Conservation (phyloP, 169 alveolate species). For the Perkinsus chesapeaki region DNA sequence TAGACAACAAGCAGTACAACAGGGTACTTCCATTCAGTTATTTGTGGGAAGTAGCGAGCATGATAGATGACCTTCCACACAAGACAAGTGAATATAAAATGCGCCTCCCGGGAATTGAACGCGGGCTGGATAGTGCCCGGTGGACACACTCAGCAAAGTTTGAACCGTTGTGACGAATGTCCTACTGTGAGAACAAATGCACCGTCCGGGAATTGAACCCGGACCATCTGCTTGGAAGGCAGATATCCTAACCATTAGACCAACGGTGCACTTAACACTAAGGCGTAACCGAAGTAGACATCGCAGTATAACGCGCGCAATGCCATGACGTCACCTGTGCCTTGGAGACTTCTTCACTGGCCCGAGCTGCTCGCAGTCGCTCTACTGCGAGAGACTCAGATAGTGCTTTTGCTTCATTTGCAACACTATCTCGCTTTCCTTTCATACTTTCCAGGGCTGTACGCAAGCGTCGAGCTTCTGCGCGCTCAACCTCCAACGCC, state of each 20-base stretch:
- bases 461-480: neutral
- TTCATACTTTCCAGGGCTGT: neutral
- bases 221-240: slow-evolving; percentile 6
- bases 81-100: too few species aligned
- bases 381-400: neutral
- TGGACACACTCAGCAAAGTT: neutral
- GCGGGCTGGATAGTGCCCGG: neutral
- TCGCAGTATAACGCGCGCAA: too few species aligned
- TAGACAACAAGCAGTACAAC: neutral
- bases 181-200: neutral
- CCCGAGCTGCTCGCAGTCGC: neutral
- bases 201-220: slow-evolving; percentile 3
- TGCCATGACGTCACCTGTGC: neutral
- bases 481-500: neutral
- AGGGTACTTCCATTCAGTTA: too few species aligned
- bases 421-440: neutral
- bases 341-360: neutral
- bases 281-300: too few species aligned
- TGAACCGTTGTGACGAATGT: neutral
- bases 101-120: neutral
- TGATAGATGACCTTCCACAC: too few species aligned
- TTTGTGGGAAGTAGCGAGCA: too few species aligned
- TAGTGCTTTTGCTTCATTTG: neutral
- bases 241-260: slow-evolving; percentile 2
- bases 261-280: neutral